Evolutionary conservation across 805 yeast genomes (phyloP).

Genomic region (Pichia sporocuriosa): DNA sequence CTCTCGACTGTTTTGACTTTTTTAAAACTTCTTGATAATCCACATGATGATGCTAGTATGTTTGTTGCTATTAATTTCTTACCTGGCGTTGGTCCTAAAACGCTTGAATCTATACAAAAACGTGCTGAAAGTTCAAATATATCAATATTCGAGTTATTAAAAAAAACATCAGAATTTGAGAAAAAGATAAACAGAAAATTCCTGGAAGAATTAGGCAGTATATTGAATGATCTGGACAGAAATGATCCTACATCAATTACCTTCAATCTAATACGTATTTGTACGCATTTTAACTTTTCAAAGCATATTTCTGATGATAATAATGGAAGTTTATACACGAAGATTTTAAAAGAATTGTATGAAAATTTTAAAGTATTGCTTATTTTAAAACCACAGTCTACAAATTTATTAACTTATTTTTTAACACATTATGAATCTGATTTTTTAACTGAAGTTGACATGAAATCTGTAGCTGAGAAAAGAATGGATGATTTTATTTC

Average conservation of each 20-base stretch:
- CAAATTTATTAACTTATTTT: slow-evolving; percentile 34
- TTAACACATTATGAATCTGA: slow-evolving; percentile 30
- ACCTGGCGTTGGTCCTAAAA: slow-evolving; percentile 19
- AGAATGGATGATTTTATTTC: slow-evolving; percentile 31
- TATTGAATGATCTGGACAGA: slow-evolving; percentile 16
- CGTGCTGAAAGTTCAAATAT: slow-evolving; percentile 17
- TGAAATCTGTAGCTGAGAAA: too few relatives aligned
- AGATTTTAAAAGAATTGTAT: slow-evolving; percentile 31
- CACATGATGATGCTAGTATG: slow-evolving; percentile 23
- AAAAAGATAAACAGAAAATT: slow-evolving; percentile 7
- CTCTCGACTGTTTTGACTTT: slow-evolving; percentile 43
- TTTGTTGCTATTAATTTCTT: slow-evolving; percentile 22
- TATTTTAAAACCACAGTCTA: slow-evolving; percentile 21
- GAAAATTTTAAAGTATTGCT: slow-evolving; percentile 23
- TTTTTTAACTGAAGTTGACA: slow-evolving; percentile 25
- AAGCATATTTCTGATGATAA: slow-evolving; percentile 19
- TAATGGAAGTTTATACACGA: slow-evolving; percentile 21
- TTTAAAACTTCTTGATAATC: slow-evolving; percentile 35
- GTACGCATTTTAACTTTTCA: slow-evolving; percentile 31
- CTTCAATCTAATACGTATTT: slow-evolving; percentile 28
- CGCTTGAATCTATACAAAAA: slow-evolving; percentile 16
- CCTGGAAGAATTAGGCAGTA: not conserved
- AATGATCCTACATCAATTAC: slow-evolving; percentile 34
- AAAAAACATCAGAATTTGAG: slow-evolving; percentile 4
- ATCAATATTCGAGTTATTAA: slow-evolving; percentile 21